Percentiles rank a stretch among this genome's conserved stretches.
These are phyloP conservation scores for Colletotrichum sp. DNA, from an alignment of 2,329 filamentous ascomycete genomes.

Conservation along the genomic window DNA sequence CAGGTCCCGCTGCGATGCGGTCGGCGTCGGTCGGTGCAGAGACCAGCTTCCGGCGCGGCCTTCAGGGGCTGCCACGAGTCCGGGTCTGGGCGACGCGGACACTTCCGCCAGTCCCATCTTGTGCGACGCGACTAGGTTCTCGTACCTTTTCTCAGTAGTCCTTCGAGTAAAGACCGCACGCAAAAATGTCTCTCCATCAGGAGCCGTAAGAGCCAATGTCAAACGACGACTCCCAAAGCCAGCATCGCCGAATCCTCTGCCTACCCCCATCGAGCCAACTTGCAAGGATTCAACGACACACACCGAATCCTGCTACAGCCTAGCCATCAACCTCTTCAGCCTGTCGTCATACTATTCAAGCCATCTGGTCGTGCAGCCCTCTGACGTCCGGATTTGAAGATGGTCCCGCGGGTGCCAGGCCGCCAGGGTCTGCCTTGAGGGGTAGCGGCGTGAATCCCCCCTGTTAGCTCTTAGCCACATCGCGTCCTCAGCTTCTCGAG, in stretches of 20 bases:
- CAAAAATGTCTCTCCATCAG: neutral
- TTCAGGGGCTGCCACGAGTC: constrained; percentile 11
- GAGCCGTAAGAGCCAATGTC: neutral
- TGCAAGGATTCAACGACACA: neutral
- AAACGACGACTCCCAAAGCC: neutral
- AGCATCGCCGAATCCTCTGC: neutral
- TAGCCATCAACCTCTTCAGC: neutral
- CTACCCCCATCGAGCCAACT: neutral
- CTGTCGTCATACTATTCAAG: neutral
- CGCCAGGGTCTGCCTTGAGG: neutral
- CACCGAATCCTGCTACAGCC: neutral
- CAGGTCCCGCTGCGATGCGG: neutral
- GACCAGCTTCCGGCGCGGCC: neutral
- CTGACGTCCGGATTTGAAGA: constrained; percentile 8
- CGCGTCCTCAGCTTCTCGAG: neutral
- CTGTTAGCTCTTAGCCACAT: constrained; percentile 4
- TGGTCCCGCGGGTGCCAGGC: neutral
- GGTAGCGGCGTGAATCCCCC: constrained; percentile 5
- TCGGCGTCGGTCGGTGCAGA: neutral
- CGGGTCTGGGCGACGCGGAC: constrained; percentile 6
- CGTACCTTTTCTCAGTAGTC: neutral
- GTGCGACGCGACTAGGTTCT: neutral
- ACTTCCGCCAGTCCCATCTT: neutral
- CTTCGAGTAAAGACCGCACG: neutral
- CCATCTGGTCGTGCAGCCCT: neutral